phyloP scores from a whole-genome alignment of 345 rosid genomes.

The Turnera subulata region DNA sequence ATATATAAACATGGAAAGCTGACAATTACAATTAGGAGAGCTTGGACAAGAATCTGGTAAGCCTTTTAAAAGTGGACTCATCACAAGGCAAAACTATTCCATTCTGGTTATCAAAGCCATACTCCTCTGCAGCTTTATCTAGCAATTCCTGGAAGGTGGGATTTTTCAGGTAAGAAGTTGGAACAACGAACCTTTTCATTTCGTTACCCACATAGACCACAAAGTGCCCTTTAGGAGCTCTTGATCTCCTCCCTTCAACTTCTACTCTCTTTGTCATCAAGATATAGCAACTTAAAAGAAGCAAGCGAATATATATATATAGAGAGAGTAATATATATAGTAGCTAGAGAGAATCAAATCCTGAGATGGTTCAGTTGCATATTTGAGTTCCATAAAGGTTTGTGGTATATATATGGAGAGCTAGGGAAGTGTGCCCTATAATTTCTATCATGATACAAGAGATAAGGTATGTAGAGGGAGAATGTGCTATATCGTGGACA shows the following conservation, averaged over 20 bases:
- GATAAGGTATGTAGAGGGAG: too few species aligned
- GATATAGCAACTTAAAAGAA: too few species aligned
- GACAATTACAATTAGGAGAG: not conserved
- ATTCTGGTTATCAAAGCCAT: slow-evolving; percentile 14
- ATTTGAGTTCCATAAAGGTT: not conserved
- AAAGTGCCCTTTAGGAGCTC: slow-evolving; percentile 32
- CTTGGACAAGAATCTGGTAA: slow-evolving; percentile 3
- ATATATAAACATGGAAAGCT: not conserved
- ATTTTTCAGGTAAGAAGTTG: slow-evolving; percentile 20
- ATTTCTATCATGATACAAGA: not conserved
- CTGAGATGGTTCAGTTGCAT: too few species aligned
- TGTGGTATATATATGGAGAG: not conserved
- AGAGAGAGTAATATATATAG: not conserved
- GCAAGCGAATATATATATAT: too few species aligned
- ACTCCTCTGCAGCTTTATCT: slow-evolving; percentile 32
- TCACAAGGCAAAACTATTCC: slow-evolving; percentile 23
- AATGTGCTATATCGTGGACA: too few species aligned
- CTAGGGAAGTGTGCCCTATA: slow-evolving; percentile 6
- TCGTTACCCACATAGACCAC: slow-evolving; percentile 29
- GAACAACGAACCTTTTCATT: slow-evolving; percentile 26
- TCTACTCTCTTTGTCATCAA: slow-evolving; percentile 19
- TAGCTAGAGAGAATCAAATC: not conserved
- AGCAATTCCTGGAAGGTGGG: slow-evolving; percentile 23
- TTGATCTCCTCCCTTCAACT: slow-evolving; percentile 8
- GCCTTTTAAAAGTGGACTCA: slow-evolving; percentile 15